phyloP scores from a whole-genome alignment of 2,329 filamentous ascomycete genomes.

The Neopestalotiopsis clavispora region DNA sequence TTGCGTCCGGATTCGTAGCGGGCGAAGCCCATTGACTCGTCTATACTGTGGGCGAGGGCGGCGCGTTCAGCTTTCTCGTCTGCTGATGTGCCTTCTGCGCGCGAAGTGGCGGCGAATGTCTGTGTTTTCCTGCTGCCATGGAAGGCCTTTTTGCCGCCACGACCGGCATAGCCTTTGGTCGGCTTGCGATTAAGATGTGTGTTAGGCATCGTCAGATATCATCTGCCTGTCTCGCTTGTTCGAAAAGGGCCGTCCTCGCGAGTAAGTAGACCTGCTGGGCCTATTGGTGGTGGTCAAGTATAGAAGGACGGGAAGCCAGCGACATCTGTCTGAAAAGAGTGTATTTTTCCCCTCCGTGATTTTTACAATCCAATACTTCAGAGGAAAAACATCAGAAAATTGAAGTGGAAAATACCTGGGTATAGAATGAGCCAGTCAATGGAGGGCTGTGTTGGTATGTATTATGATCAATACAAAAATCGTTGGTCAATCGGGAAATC shows the following conservation, averaged over 20 bases:
- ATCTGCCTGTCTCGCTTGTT: not conserved
- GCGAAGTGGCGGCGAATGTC: slow-evolving; percentile 78
- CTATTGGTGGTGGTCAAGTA: not conserved
- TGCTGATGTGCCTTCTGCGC: slow-evolving; percentile 84
- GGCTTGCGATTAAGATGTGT: slow-evolving; percentile 60
- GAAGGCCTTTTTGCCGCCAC: slow-evolving; percentile 68
- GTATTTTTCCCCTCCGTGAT: not conserved
- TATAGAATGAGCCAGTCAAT: not conserved
- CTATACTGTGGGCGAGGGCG: slow-evolving; percentile 83
- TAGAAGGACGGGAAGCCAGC: not conserved
- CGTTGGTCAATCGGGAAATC: not conserved
- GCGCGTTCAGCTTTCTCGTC: slow-evolving; percentile 92
- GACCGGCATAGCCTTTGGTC: slow-evolving; percentile 71
- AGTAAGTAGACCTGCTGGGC: not conserved
- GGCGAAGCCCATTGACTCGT: slow-evolving; percentile 92
- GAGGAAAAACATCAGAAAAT: not conserved
- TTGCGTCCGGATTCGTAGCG: slow-evolving; percentile 85
- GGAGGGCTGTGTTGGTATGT: slow-evolving; percentile 6
- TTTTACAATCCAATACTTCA: not conserved
- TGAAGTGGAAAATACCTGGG: not conserved
- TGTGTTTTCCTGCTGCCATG: slow-evolving; percentile 69
- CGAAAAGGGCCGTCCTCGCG: not conserved
- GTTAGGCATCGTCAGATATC: slow-evolving; percentile 58
- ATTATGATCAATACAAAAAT: slow-evolving; percentile 13
- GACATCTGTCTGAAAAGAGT: not conserved